Percentiles rank a stretch among this genome's conserved stretches.
These are phyloP conservation scores for Calocybe indica DNA, from an alignment of 768 basidiomycete genomes.

Conservation along the genomic window DNA sequence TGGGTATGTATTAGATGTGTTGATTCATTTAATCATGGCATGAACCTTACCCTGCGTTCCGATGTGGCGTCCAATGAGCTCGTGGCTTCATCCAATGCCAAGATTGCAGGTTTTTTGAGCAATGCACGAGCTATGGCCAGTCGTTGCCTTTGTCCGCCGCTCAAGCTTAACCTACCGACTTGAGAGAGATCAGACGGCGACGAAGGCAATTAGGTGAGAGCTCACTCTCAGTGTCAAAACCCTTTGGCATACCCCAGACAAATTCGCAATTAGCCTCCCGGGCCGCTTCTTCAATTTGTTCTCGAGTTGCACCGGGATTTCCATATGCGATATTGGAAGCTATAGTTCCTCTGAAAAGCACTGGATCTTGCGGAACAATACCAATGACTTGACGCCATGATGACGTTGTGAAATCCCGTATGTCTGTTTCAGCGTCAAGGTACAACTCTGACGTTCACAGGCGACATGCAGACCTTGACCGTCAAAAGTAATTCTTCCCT, in stretches of 20 bases:
- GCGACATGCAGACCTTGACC: slow-evolving; percentile 56
- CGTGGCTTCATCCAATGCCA: slow-evolving; percentile 88
- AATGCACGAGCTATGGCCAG: slow-evolving; percentile 84
- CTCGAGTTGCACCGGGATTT: slow-evolving; percentile 62
- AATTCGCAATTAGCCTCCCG: slow-evolving; percentile 94
- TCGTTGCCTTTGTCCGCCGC: slow-evolving; percentile 78
- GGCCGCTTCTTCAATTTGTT: slow-evolving; percentile 84
- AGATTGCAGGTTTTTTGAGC: slow-evolving; percentile 80
- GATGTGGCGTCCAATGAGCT: slow-evolving; percentile 86
- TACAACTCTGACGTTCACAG: slow-evolving; percentile 1
- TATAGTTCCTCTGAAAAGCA: slow-evolving; percentile 89
- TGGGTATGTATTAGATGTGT: background rate
- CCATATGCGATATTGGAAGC: slow-evolving; percentile 95
- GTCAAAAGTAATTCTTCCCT: slow-evolving; percentile 78
- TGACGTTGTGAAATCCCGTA: slow-evolving; percentile 75
- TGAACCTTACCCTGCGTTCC: slow-evolving; percentile 60
- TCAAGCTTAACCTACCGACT: slow-evolving; percentile 68
- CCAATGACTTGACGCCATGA: slow-evolving; percentile 89
- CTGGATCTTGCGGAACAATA: slow-evolving; percentile 93
- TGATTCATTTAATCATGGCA: background rate
- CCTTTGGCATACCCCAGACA: slow-evolving; percentile 89
- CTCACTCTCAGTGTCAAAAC: slow-evolving; percentile 90
- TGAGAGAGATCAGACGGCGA: slow-evolving; percentile 1
- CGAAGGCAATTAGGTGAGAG: background rate
- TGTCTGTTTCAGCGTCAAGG: slow-evolving; percentile 44